Conservation (phyloP, 1,284 basidiomycete genomes). For the Pisolithus thermaeus region DNA sequence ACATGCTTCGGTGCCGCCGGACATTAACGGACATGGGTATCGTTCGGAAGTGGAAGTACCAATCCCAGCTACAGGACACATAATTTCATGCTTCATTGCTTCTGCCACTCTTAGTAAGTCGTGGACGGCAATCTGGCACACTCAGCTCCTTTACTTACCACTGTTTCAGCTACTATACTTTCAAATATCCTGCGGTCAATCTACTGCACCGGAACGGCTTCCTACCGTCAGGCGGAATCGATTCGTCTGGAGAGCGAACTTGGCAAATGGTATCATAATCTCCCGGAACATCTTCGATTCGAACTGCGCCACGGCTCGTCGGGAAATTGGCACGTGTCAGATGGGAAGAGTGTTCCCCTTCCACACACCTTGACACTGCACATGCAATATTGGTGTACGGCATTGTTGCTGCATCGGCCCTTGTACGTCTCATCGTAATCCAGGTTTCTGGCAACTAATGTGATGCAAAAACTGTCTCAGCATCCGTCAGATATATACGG, state of each 20-base stretch:
- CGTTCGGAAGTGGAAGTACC: slow-evolving; percentile 14
- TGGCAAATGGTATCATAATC: slow-evolving; percentile 73
- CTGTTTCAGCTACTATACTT: slow-evolving; percentile 50
- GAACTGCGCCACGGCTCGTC: slow-evolving; percentile 40
- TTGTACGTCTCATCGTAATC: slow-evolving; percentile 49
- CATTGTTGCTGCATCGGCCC: slow-evolving; percentile 74
- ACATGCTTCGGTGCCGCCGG: slow-evolving; percentile 34
- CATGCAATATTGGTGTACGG: slow-evolving; percentile 83
- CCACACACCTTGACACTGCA: slow-evolving; percentile 74
- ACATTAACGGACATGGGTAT: slow-evolving; percentile 25
- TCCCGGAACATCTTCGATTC: slow-evolving; percentile 64
- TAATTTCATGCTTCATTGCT: slow-evolving; percentile 74
- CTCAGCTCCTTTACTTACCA: slow-evolving; percentile 3
- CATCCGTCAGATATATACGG: slow-evolving; percentile 21
- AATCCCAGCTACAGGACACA: slow-evolving; percentile 40
- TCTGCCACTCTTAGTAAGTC: slow-evolving; percentile 64
- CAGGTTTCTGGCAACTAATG: neutral
- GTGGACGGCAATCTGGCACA: slow-evolving; percentile 1
- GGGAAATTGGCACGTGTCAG: slow-evolving; percentile 16
- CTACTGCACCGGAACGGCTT: slow-evolving; percentile 62
- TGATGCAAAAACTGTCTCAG: slow-evolving; percentile 7
- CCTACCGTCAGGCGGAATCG: slow-evolving; percentile 53
- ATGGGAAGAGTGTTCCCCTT: slow-evolving; percentile 36
- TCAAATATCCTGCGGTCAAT: slow-evolving; percentile 66
- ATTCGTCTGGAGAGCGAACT: slow-evolving; percentile 58